Conservation (phyloP, 225 moss, liverwort and hornwort species). For the Antitrichia curtipendula region DNA sequence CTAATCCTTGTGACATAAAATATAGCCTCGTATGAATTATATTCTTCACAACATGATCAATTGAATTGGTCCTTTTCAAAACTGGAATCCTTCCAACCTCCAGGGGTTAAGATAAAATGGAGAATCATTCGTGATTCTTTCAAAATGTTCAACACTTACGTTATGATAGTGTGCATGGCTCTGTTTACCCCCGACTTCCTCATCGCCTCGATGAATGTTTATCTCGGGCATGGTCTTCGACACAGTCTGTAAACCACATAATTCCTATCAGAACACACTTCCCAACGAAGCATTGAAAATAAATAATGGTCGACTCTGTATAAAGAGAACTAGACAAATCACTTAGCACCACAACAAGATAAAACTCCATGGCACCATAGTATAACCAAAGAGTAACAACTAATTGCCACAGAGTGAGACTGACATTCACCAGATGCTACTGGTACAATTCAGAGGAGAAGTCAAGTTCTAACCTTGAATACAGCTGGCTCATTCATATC, state of each 20-base stretch:
- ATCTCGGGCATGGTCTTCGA: slow-evolving; percentile 89
- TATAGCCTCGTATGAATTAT: not conserved
- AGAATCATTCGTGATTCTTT: not conserved
- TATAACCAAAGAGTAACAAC: not conserved
- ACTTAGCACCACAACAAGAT: not conserved
- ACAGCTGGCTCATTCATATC: slow-evolving; percentile 98
- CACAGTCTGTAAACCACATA: slow-evolving; percentile 36
- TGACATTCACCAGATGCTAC: not conserved
- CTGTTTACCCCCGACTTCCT: slow-evolving; percentile 67
- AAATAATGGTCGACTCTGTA: not conserved
- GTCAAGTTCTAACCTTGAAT: slow-evolving; percentile 40
- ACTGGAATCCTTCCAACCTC: not conserved
- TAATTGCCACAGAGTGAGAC: not conserved
- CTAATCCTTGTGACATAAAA: not conserved
- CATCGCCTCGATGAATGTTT: slow-evolving; percentile 75
- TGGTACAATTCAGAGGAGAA: not conserved
- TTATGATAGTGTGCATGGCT: slow-evolving; percentile 80
- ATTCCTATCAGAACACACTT: not conserved
- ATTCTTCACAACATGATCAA: not conserved
- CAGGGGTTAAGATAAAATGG: not conserved
- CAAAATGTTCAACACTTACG: slow-evolving; percentile 13
- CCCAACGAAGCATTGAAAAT: not conserved
- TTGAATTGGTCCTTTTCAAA: not conserved
- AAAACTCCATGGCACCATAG: not conserved
- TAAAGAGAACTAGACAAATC: not conserved